phyloP scores from a whole-genome alignment of 2,329 filamentous ascomycete species.

The Triangularia setosa region DNA sequence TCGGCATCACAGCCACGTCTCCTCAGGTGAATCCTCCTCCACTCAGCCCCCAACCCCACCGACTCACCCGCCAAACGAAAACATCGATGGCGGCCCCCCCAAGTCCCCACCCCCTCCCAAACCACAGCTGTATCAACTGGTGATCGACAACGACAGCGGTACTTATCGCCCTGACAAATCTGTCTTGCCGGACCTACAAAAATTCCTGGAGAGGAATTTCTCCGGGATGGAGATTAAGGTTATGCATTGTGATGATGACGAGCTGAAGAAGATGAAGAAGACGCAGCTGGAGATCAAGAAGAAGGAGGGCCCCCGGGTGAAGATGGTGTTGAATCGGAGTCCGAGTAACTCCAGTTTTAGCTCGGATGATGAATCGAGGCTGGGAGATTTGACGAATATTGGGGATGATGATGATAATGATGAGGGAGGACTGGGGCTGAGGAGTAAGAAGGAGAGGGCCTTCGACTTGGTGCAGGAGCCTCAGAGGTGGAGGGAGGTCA shows the following conservation, averaged over 20 bases:
- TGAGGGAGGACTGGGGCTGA: conserved; percentile 30
- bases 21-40: conserved; percentile 28
- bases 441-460: conserved; percentile 51
- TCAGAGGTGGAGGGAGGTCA: conserved; percentile 37
- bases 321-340: conserved; percentile 56
- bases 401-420: conserved; percentile 26
- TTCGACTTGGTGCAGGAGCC: conserved; percentile 51
- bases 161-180: conserved; percentile 86
- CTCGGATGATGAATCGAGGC: conserved; percentile 49
- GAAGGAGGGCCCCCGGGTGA: conserved; percentile 48
- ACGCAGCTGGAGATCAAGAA: conserved; percentile 73
- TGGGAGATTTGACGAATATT: conserved; percentile 41
- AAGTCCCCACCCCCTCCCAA: conserved; percentile 40
- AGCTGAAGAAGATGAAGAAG: conserved; percentile 70
- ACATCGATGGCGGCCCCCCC: conserved; percentile 44
- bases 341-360: conserved; percentile 46
- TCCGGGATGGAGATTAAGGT: conserved; percentile 71
- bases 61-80: conserved; percentile 48
- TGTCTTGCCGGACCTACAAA: conserved; percentile 65
- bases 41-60: conserved; percentile 40
- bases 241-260: conserved; percentile 74
- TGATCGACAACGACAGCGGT: conserved; percentile 93
- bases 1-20: neutral
- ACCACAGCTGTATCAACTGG: conserved; percentile 68
- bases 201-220: conserved; percentile 69